Evolutionary conservation across 129 eudicot genomes (phyloP), one percentile per base, ranked within the genome.

Genomic region (Artemisia argyi): DNA sequence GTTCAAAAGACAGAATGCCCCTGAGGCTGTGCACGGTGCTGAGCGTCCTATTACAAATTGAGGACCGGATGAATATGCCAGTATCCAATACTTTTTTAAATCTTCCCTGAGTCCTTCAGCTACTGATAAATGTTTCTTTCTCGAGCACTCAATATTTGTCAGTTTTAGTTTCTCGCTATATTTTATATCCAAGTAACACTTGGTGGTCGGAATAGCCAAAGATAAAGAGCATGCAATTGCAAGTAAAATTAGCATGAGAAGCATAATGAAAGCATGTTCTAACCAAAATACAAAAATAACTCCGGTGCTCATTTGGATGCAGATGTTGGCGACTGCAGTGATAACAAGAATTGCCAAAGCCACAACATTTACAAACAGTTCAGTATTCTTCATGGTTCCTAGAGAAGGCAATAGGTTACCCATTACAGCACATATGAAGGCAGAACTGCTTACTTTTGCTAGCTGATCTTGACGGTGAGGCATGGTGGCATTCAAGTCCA

Each of bases 301-400:
- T 15, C 82, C 85, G 1, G 94, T 79, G 46, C 65, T 79, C 68
- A 90, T 48, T 63, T 87, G 91, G 14, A 90, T 83, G 18, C 86
- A 83, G 13, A 87, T 78, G 69, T 90, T 90, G 0, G 59, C 80
- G 0, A 81, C 79, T 4, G 83, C 87, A 12, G 97, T 90, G 17
- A 85, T 66, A 9, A 90, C 91, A 32, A 90, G 90, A 65, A 90
- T 90, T 24, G 81, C 91, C 74, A 87, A 68, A 75, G 97, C 97
- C 1, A 86, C 68, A 14, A 85, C 61, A 62, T 90, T 90, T 78
- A 83, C 65, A 32, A 87, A n/a, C 5, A 90, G 65, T 24, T 90
- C 97, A 56, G 83, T 72, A 50, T 90, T 76, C 13, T 79, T 76
- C 97, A 87, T 90, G 49, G 76, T 67, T n/a, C 95, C 97, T 61